phyloP scores from a whole-genome alignment of 2,329 filamentous ascomycete species.

The Dothideomycetes sp. region DNA sequence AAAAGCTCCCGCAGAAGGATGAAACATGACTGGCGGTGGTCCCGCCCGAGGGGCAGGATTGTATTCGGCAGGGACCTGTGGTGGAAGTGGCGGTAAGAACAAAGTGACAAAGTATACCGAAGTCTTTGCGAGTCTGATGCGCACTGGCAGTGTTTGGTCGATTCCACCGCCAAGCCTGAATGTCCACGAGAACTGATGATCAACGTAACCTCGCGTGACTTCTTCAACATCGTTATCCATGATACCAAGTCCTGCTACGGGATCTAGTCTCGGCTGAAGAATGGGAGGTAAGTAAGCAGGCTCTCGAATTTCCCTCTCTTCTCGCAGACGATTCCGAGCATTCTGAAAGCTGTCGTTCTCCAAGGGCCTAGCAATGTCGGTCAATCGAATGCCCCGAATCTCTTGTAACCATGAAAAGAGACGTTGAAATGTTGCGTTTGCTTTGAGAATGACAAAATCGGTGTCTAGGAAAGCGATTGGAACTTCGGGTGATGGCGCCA shows the following conservation, averaged over 20 bases:
- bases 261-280: constrained; percentile 33
- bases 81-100: constrained; percentile 28
- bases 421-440: constrained; percentile 34
- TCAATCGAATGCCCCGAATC: constrained; percentile 31
- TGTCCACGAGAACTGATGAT: constrained; percentile 32
- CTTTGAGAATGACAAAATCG: constrained; percentile 38
- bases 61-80: constrained; percentile 15
- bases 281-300: constrained; percentile 44
- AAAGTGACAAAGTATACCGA: constrained; percentile 38
- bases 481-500: constrained; percentile 12
- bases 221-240: constrained; percentile 35
- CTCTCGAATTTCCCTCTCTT: constrained; percentile 39
- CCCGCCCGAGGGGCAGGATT: neutral
- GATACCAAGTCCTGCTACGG: constrained; percentile 32
- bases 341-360: constrained; percentile 35
- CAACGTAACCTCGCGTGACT: constrained; percentile 35
- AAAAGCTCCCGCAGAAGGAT: neutral
- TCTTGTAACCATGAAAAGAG: constrained; percentile 32
- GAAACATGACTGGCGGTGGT: constrained; percentile 10
- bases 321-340: constrained; percentile 36
- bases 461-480: constrained; percentile 38
- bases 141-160: constrained; percentile 27
- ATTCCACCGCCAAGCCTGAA: constrained; percentile 29
- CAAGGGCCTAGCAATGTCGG: constrained; percentile 34
- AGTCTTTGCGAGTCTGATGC: constrained; percentile 33